These are phyloP conservation scores for Ceratocystis ficicola DNA, from an alignment of 2,329 filamentous ascomycete species.

Conservation along the genomic window DNA sequence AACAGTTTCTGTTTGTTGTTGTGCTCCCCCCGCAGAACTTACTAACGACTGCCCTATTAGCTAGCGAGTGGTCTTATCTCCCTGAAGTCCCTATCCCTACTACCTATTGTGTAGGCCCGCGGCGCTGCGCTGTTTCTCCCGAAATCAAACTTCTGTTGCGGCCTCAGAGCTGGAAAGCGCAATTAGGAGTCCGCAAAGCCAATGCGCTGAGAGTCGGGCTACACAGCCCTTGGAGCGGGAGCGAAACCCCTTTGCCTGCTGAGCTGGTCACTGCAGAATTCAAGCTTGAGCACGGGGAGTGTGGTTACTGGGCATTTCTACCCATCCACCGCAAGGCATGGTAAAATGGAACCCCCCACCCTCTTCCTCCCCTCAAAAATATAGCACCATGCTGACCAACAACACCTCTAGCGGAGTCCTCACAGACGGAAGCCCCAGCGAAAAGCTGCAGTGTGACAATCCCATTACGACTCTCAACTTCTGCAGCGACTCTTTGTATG, in stretches of 20 bases:
- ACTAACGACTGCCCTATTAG: background rate
- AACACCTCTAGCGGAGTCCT: conserved; percentile 8
- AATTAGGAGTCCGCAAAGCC: conserved; percentile 13
- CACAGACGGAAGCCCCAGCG: background rate
- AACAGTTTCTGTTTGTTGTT: no score
- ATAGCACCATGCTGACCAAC: background rate
- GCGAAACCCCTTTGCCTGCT: conserved; percentile 9
- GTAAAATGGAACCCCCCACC: background rate
- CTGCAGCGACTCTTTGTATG: conserved; percentile 17
- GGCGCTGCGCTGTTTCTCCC: background rate
- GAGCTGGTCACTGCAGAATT: conserved; percentile 7
- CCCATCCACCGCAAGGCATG: conserved; percentile 19
- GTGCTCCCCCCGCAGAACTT: background rate
- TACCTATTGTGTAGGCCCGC: conserved; percentile 15
- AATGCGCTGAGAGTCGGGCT: conserved; percentile 11
- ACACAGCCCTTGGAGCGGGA: conserved; percentile 12
- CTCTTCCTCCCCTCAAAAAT: background rate
- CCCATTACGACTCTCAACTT: conserved; percentile 10
- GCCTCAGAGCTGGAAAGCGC: conserved; percentile 18
- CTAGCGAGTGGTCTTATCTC: conserved; percentile 18
- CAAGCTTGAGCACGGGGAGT: conserved; percentile 12
- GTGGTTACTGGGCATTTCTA: conserved; percentile 20
- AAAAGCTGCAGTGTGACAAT: background rate
- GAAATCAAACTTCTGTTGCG: background rate
- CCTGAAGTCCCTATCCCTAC: conserved; percentile 17